Evolutionary conservation across 1,139 yeast genomes (phyloP).

Genomic region (Scheffersomyces illinoinensis): DNA sequence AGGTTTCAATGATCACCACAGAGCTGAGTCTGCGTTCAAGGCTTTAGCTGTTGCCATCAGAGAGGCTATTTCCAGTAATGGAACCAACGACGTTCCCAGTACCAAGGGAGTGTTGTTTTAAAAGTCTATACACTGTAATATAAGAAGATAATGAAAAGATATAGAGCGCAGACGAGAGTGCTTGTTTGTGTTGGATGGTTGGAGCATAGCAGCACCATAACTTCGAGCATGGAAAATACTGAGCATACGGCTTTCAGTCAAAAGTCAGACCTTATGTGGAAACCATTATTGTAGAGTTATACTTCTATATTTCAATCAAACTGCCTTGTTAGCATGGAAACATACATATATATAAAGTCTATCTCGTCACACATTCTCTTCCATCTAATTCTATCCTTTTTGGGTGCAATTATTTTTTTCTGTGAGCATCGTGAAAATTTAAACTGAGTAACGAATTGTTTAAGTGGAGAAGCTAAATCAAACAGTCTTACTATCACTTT

Average conservation of each 20-base stretch:
- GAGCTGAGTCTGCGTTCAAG: slow-evolving; percentile 95
- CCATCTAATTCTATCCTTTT: not conserved
- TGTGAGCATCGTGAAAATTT: not conserved
- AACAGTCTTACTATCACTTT: not conserved
- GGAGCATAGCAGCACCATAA: not conserved
- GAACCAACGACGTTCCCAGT: slow-evolving; percentile 88
- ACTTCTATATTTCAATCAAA: no score
- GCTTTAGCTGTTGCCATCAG: slow-evolving; percentile 90
- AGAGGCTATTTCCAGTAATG: slow-evolving; percentile 82
- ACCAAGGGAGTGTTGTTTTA: slow-evolving; percentile 89
- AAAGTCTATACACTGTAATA: not conserved
- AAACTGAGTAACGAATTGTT: not conserved
- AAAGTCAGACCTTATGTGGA: no score
- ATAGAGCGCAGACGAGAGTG: not conserved
- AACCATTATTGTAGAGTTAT: no score
- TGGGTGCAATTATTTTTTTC: not conserved
- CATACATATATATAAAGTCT: not conserved
- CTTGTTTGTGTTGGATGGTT: no score
- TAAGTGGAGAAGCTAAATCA: not conserved
- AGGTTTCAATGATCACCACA: slow-evolving; percentile 93
- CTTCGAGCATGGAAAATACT: no score
- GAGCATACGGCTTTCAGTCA: no score
- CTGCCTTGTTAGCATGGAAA: no score
- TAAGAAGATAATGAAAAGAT: not conserved
- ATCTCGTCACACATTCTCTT: not conserved